Conservation (phyloP, 2,329 filamentous ascomycete species). For the Pseudogymnoascus sp. region DNA sequence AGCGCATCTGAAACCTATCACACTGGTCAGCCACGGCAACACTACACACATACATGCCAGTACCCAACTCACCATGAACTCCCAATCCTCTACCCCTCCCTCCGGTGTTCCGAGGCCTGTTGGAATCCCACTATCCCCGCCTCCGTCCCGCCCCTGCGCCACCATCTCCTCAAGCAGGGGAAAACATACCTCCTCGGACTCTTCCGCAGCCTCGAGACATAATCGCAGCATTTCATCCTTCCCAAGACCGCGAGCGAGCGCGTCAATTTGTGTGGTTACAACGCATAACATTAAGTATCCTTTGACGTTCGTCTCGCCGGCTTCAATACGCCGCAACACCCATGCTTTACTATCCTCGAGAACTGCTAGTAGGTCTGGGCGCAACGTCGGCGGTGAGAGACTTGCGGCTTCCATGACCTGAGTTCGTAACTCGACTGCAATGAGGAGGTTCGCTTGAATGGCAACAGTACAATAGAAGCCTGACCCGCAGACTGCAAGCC, state of each 20-base stretch:
- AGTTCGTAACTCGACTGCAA: conserved; percentile 36
- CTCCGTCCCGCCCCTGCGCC: conserved; percentile 15
- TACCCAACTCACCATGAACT: conserved; percentile 34
- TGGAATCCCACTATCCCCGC: conserved; percentile 16
- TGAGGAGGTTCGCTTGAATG: conserved; percentile 32
- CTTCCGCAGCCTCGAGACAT: conserved; percentile 35
- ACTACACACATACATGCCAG: background rate
- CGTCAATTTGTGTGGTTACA: conserved; percentile 38
- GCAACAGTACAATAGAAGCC: conserved; percentile 36
- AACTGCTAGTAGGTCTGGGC: conserved; percentile 37
- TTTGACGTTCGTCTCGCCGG: conserved; percentile 41
- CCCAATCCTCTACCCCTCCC: conserved; percentile 34
- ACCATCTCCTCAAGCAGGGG: conserved; percentile 31
- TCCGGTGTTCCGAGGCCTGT: conserved; percentile 25
- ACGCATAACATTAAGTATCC: conserved; percentile 31
- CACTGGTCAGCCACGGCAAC: conserved; percentile 8
- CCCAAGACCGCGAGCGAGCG: conserved; percentile 31
- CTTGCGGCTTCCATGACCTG: conserved; percentile 38
- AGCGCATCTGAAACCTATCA: conserved; percentile 27
- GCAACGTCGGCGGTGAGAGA: conserved; percentile 30
- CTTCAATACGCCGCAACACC: conserved; percentile 31
- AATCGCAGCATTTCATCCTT: conserved; percentile 30
- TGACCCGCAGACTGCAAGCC: conserved; percentile 34
- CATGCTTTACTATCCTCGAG: conserved; percentile 36
- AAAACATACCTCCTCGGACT: conserved; percentile 30